Base-by-base conservation (phyloP, 441 rosid genomes). In the Manihot esculenta region DNA sequence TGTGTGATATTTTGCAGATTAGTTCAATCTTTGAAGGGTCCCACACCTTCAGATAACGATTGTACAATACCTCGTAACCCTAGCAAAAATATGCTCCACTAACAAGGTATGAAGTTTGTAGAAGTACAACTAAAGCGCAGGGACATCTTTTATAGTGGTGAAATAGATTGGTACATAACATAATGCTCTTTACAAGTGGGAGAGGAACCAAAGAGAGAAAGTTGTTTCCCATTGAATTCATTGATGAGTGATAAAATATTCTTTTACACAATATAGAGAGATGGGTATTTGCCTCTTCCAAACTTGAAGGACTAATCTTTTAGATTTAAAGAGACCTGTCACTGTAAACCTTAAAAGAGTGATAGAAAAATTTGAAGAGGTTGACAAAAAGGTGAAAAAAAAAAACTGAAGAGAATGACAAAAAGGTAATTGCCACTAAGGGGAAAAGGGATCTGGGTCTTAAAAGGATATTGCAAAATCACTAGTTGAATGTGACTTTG, bases 31-130 rank as follows among this genome's bases (percentile, higher is more conserved):
- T 23, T 41, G 15, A 23, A 42, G 23, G 45, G 58, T 2, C 73
- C 78, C 48, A 41, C 64, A 0, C 0, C 24, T 3, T 18, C 9
- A 11, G 7, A 20, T 55, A 56, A 18, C 58, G 61, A 18, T 62
- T 23, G 69, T 45, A 62, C 73, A n/a, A 20, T 72, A 33, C 72
- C 76, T 66, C 72, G 66, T 58, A 62, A 61, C 57, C 38, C 57
- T 72, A 59, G 18, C 65, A 59, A 45, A 47, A 38, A 35, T 47
- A 66, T 71, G 33, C 57, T 59, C 42, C 50, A 33, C 60, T 48
- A 33, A 1, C 20, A 64, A 45, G 5, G 68, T 60, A 41, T 30
- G 47, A 8, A 61, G 49, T 44, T 41, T 10, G 21, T 50, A 2
- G 21, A 62, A 7, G 69, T 51, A 54, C 48, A 1, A 11, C n/a